Evolutionary conservation across 2,329 filamentous ascomycete species (phyloP).

Genomic region (Xylariaceae sp.): DNA sequence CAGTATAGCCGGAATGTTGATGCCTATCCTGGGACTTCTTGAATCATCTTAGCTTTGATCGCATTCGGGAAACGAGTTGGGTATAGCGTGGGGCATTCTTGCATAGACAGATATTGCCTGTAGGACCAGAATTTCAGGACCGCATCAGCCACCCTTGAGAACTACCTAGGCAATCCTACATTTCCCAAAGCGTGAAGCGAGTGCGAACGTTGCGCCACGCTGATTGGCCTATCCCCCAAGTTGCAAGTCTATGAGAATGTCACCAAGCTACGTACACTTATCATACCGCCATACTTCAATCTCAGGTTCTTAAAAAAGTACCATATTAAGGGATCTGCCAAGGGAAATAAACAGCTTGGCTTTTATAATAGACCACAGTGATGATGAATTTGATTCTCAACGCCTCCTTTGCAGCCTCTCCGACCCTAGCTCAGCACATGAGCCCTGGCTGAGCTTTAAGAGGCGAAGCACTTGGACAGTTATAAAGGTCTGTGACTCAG

Average conservation of each 20-base stretch:
- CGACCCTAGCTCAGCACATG: too few species aligned
- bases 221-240: slow-evolving; percentile 3
- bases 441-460: too few species aligned
- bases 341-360: background rate
- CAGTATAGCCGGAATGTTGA: too few species aligned
- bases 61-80: slow-evolving; percentile 7
- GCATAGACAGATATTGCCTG: too few species aligned
- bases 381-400: background rate
- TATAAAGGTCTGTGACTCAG: background rate
- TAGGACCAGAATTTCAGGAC: too few species aligned
- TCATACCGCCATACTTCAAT: background rate
- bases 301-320: too few species aligned
- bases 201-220: background rate
- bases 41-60: slow-evolving; percentile 3
- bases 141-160: background rate
- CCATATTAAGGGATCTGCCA: background rate
- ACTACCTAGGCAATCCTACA: background rate
- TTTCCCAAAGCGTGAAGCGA: slow-evolving; percentile 10
- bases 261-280: too few species aligned
- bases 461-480: background rate
- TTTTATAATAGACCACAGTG: background rate
- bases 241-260: too few species aligned
- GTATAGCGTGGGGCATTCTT: too few species aligned
- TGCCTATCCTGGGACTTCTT: too few species aligned
- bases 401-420: too few species aligned